Conservation (phyloP, 768 basidiomycete species). For the Termitomyces sp. region DNA sequence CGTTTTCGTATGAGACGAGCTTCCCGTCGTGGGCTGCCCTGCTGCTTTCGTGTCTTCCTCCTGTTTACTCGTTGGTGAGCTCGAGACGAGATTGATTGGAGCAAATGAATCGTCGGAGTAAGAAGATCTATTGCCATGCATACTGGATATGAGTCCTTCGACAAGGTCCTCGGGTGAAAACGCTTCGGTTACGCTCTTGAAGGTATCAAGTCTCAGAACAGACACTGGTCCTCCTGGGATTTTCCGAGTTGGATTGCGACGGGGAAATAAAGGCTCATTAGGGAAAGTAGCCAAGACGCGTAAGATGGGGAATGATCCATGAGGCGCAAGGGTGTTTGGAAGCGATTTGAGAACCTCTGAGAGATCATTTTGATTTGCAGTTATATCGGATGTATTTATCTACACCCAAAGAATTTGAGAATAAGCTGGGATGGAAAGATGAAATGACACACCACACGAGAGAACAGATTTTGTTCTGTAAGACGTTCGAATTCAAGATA, state of each 20-base stretch:
- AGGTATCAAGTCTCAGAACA: background rate
- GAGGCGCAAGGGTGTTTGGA: background rate
- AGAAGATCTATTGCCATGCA: background rate
- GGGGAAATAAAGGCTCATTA: background rate
- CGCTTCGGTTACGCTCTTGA: background rate
- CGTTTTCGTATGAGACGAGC: too few relatives aligned
- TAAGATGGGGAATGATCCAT: background rate
- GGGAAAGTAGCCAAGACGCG: conserved; percentile 1
- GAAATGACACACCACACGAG: background rate
- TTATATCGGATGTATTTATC: background rate
- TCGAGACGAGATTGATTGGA: too few relatives aligned
- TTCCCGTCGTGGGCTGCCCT: too few relatives aligned
- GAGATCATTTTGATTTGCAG: background rate
- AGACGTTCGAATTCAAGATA: background rate
- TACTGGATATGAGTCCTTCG: background rate
- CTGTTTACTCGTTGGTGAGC: too few relatives aligned
- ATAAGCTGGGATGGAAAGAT: background rate
- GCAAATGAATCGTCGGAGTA: background rate
- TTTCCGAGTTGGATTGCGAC: background rate
- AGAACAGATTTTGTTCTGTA: background rate
- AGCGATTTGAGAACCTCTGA: background rate
- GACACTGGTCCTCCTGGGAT: background rate
- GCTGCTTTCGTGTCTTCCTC: too few relatives aligned
- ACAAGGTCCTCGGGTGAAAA: background rate
- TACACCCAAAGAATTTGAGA: background rate